Evolutionary conservation across 2,329 filamentous ascomycete genomes (phyloP), one percentile per base, ranked within the genome.

Genomic region (Ceratocystis ficicola): DNA sequence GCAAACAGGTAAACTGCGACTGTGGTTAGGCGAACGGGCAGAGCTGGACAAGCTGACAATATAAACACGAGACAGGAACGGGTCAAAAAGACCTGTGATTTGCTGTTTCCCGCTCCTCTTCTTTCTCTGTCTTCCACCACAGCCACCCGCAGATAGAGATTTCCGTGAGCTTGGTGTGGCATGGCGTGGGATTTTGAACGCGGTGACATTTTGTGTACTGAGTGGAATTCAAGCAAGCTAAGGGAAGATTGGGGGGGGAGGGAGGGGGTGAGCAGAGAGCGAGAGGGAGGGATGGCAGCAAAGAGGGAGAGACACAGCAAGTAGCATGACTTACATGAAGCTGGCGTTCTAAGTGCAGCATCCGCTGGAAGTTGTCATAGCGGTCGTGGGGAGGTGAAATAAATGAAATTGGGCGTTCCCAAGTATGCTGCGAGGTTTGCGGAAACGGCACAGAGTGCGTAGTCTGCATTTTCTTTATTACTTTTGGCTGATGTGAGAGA

Each of bases 301-400:
- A 32, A 28, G 12, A 28, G 17, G 17, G 15, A 52, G 17, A 64
- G 30, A 28, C 15, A 25, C 7, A 44, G 7, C 20, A 15, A 41
- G 48, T n/a, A 57, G 17, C 17, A 30, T 10, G 44, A 44, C 65
- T 30, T 66, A 63, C 65, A 60, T 57, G 41, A 52, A 66, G 65
- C 48, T 66, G 65, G 25, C 59, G 44, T 28, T 66, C 65, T 20
- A 66, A n/a, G 28, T 57, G 44, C n/a, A 66, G 65, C 44, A 66
- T 30, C 5, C 60, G 59, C 36, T 66, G 65, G 25, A 66, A 48
- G 57, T 63, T 66, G 46, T 62, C 65, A 20, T 46, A 62, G 30
- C 46, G 65, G 32, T 63, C 48, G 55, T 25, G n/a, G 5, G 30
- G 44, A 20, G 25, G 60, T 12, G 46, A 50, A 10, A 41, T 6